Conservation (phyloP, 1,284 basidiomycete genomes). For the Trametes hirsuta region DNA sequence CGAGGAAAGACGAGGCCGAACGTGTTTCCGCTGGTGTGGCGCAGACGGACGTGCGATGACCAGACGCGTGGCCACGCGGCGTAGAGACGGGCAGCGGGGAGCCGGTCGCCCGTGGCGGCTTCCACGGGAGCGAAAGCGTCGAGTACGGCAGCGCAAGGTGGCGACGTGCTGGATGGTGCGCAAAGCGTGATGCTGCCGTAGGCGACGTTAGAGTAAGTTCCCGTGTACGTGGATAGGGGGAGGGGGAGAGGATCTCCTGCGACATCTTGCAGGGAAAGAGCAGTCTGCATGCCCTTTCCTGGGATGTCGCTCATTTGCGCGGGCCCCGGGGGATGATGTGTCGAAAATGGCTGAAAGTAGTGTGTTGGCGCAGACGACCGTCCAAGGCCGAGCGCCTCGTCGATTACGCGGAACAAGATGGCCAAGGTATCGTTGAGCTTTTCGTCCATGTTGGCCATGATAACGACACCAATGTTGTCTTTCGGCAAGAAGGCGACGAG, state of each 20-base stretch:
- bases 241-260: slow-evolving; percentile 5
- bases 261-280: neutral
- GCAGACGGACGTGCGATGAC: slow-evolving; percentile 30
- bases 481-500: slow-evolving; percentile 33
- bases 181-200: slow-evolving; percentile 43
- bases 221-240: slow-evolving; percentile 20
- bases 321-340: neutral
- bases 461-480: slow-evolving; percentile 44
- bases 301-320: neutral
- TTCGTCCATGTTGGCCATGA: slow-evolving; percentile 45
- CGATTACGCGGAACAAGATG: slow-evolving; percentile 21
- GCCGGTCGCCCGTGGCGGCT: neutral
- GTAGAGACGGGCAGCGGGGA: slow-evolving; percentile 16
- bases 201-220: slow-evolving; percentile 37
- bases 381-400: slow-evolving; percentile 20
- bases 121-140: slow-evolving; percentile 29
- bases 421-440: slow-evolving; percentile 36
- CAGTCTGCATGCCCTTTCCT: neutral
- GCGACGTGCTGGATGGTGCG: slow-evolving; percentile 28
- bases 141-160: slow-evolving; percentile 29
- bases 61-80: slow-evolving; percentile 29
- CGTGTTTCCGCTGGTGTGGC: slow-evolving; percentile 12
- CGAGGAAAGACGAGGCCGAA: slow-evolving; percentile 24
- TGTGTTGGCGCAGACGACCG: neutral
- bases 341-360: neutral